Conservation (phyloP, 1,284 basidiomycete species). For the Ceratobasidium sp. region DNA sequence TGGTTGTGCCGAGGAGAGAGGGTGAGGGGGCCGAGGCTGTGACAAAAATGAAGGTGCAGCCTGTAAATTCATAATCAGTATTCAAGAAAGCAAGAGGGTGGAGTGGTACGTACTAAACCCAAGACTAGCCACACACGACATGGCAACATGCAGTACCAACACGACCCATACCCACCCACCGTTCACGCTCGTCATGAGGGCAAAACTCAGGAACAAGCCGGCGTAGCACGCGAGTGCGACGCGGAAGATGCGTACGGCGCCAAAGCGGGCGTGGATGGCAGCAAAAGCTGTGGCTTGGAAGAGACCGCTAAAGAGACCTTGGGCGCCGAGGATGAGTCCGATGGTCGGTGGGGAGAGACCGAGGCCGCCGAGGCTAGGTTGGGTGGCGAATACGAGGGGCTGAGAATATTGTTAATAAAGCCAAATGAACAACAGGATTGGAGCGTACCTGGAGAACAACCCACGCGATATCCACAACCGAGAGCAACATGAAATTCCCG, state of each 20-base stretch:
- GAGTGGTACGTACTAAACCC: slow-evolving; percentile 30
- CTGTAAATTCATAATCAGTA: slow-evolving; percentile 50
- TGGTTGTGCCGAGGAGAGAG: slow-evolving; percentile 76
- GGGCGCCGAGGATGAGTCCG: slow-evolving; percentile 37
- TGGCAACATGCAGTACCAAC: slow-evolving; percentile 4
- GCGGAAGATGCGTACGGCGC: slow-evolving; percentile 17
- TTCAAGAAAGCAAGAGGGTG: neutral
- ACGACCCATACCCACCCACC: slow-evolving; percentile 26
- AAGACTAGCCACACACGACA: slow-evolving; percentile 25
- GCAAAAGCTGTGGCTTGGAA: slow-evolving; percentile 33
- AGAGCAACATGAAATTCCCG: slow-evolving; percentile 41
- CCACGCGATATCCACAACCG: slow-evolving; percentile 46
- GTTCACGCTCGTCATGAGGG: neutral
- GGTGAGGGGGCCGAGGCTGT: slow-evolving; percentile 57
- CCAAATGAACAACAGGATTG: neutral
- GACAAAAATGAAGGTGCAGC: slow-evolving; percentile 57
- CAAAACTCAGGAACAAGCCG: slow-evolving; percentile 15
- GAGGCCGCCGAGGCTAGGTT: slow-evolving; percentile 30
- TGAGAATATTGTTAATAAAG: neutral
- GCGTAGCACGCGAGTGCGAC: slow-evolving; percentile 24
- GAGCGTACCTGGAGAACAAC: slow-evolving; percentile 38
- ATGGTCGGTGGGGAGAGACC: slow-evolving; percentile 43
- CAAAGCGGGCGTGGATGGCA: slow-evolving; percentile 23
- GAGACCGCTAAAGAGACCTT: slow-evolving; percentile 27
- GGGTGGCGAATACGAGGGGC: slow-evolving; percentile 46